Evolutionary conservation across 768 basidiomycete genomes (phyloP).

Genomic region (Chalciporus chontae): DNA sequence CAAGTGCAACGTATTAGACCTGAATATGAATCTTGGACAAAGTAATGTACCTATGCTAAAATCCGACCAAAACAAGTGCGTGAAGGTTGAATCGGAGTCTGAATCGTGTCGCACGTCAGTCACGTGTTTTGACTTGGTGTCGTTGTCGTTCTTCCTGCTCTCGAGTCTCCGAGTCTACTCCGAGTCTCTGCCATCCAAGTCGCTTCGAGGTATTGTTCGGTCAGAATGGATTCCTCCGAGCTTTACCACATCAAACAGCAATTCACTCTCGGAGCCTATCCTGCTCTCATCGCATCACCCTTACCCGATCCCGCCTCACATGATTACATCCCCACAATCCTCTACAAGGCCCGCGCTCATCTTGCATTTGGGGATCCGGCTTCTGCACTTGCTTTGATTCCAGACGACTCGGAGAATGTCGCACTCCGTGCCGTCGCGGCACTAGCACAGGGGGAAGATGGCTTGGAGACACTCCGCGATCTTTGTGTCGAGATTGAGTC

Average conservation of each 20-base stretch:
- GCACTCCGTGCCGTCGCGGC: constrained; percentile 67
- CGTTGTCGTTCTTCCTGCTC: too few relatives aligned
- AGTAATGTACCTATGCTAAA: too few relatives aligned
- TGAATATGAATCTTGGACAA: too few relatives aligned
- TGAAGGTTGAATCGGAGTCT: too few relatives aligned
- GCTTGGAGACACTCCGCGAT: constrained; percentile 80
- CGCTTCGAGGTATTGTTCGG: too few relatives aligned
- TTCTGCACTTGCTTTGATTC: constrained; percentile 54
- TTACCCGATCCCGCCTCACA: constrained; percentile 59
- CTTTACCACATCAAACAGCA: constrained; percentile 72
- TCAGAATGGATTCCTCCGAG: constrained; percentile 53
- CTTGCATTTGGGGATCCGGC: constrained; percentile 65
- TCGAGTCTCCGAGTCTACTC: too few relatives aligned
- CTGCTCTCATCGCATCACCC: constrained; percentile 49
- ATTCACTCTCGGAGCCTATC: constrained; percentile 75
- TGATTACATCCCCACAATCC: constrained; percentile 59
- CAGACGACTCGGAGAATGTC: constrained; percentile 56
- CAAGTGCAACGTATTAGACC: too few relatives aligned
- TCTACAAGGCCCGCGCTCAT: constrained; percentile 77
- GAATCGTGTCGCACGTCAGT: neutral
- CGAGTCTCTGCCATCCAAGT: too few relatives aligned
- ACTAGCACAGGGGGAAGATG: constrained; percentile 62
- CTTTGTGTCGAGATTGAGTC: constrained; percentile 83
- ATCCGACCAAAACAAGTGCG: too few relatives aligned
- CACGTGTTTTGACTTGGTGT: constrained; percentile 1